Base-by-base conservation (phyloP, 2,329 filamentous ascomycete species). In the Hypoxylon sp. region DNA sequence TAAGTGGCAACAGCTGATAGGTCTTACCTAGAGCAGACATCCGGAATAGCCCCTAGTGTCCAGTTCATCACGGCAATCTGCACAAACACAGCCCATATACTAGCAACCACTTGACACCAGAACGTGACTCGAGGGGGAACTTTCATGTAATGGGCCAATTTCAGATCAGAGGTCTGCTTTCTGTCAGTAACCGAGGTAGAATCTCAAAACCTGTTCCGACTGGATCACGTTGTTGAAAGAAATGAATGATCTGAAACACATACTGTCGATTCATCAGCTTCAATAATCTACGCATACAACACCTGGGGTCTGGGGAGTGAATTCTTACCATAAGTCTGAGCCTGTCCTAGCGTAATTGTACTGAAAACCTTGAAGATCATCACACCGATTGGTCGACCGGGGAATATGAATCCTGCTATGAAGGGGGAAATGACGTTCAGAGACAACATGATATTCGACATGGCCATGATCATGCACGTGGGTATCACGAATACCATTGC, bases 391-490 rank as follows among this genome's bases (percentile, higher is more conserved):
- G 86, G 85, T 6, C 79, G 78, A 1, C 86, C 89, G 0, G 88
- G 88, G 62, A 87, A 83, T 78, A 90, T 85, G 73, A 89, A 89
- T 1, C 87, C 87, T 5, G 87, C 83, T 24, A 88, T 80, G 70
- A 86, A 86, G 52, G 85, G 84, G 0, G 84, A 83, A 32, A 87
- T 78, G 35, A 88, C 85, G 54, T 88, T 88, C 15, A 88, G 73
- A 0, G 83, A 83, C 17, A 87, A 77, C 42, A 79, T 71, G 13
- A 87, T 82, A 72, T 87, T 87, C 15, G 85, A 86, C 11, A 85
- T 82, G 2, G 82, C 86, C 68, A 84, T 75, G 8, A 87, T 76
- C 54, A 85, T 84, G 32, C 78, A 78, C 13, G 79, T 81, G n/a
- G 84, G 84, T 11, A 86, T 71, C 50, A 83, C 81, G 75, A 83